Evolutionary conservation across 441 rosid genomes (phyloP).

Genomic region (Gossypium davidsonii): DNA sequence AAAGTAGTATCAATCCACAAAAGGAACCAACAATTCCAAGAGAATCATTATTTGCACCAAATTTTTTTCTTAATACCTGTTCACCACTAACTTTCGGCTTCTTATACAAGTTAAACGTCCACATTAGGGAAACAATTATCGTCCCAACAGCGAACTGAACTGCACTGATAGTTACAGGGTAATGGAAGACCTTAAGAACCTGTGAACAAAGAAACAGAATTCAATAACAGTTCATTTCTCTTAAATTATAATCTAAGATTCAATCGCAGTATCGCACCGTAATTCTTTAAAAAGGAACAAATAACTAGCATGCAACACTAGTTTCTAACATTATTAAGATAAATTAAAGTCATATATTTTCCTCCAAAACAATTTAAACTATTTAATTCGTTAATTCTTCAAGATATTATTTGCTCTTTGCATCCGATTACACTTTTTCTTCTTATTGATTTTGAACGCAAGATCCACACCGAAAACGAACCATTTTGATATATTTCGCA

Average conservation of each 20-base stretch:
- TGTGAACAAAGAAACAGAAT: conserved; percentile 24
- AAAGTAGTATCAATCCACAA: conserved; percentile 3
- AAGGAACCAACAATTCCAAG: neutral
- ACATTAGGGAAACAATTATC: conserved; percentile 60
- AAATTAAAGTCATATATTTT: neutral
- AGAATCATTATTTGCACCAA: neutral
- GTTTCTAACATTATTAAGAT: neutral
- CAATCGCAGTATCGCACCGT: neutral
- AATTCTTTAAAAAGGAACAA: neutral
- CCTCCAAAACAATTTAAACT: neutral
- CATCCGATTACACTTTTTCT: neutral
- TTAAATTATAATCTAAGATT: neutral
- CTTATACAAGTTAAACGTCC: conserved; percentile 74
- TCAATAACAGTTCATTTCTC: neutral
- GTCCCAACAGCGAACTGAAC: conserved; percentile 84
- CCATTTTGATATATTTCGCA: neutral
- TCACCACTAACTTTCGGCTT: conserved; percentile 67
- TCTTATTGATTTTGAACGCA: neutral
- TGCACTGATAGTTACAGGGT: conserved; percentile 62
- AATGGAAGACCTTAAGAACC: conserved; percentile 81
- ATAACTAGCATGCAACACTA: neutral
- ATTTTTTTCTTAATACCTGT: conserved; percentile 46
- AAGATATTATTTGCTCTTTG: neutral
- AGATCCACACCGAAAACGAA: neutral
- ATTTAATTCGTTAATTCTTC: neutral